Conservation (phyloP, 305 asterid species). For the Plantago coronopus region DNA sequence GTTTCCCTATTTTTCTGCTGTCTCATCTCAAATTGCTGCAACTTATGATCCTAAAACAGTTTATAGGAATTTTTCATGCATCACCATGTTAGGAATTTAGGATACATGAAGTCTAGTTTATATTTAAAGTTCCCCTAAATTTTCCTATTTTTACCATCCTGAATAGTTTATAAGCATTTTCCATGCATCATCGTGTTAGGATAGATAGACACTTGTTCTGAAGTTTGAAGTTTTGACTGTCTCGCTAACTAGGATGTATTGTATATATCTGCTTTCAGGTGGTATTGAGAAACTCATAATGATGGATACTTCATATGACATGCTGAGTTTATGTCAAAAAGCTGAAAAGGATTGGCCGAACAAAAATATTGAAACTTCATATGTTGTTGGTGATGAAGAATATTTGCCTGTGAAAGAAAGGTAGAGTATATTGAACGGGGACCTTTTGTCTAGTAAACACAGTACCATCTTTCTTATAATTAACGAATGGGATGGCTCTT, state of each 20-base stretch:
- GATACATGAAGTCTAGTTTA: background rate
- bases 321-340: constrained; percentile 64
- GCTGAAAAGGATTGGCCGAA: constrained; percentile 48
- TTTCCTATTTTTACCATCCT: no score
- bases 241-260: constrained; percentile 4
- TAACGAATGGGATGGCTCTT: constrained; percentile 1
- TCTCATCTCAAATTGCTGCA: background rate
- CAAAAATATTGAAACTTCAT: constrained; percentile 65
- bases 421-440: constrained; percentile 29
- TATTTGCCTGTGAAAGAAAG: constrained; percentile 80
- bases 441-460: constrained; percentile 15
- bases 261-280: constrained; percentile 44
- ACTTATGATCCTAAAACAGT: background rate
- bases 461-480: constrained; percentile 3
- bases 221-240: background rate
- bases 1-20: background rate
- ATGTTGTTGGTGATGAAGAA: constrained; percentile 79
- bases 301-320: constrained; percentile 89
- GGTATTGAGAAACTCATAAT: constrained; percentile 73
- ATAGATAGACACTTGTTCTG: background rate
- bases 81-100: background rate
- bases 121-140: background rate
- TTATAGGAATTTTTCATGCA: no score
- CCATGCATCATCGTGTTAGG: background rate
- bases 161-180: no score